Evolutionary conservation across 805 yeast genomes (phyloP).

Genomic region (Kodamaea nitidulidarum): DNA sequence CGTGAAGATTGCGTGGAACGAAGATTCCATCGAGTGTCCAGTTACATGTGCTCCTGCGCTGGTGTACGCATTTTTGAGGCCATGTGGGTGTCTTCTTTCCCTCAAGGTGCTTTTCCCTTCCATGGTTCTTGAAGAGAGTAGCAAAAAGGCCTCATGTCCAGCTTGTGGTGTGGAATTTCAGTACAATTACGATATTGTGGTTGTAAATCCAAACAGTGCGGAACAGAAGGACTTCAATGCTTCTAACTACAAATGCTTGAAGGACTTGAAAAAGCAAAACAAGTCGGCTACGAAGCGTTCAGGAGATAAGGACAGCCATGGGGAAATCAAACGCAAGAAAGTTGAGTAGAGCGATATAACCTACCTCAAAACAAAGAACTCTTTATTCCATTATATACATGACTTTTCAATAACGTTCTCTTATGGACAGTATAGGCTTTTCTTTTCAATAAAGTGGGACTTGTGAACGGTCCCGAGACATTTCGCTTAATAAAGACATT

Average conservation of each 20-base stretch:
- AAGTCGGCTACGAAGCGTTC: not conserved
- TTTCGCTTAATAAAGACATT: too few species aligned
- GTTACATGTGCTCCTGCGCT: conserved; percentile 13
- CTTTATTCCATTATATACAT: conserved; percentile 1
- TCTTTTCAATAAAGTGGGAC: not conserved
- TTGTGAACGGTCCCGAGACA: too few species aligned
- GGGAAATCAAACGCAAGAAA: not conserved
- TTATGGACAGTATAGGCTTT: too few species aligned
- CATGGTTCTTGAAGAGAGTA: not conserved
- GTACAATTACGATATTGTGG: conserved; percentile 28
- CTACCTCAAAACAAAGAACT: not conserved
- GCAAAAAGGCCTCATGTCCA: conserved; percentile 26
- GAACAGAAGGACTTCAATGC: conserved; percentile 4
- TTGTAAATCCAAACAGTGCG: conserved; percentile 21
- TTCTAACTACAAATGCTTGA: not conserved
- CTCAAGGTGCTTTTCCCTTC: conserved; percentile 14
- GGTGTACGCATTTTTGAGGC: conserved; percentile 27
- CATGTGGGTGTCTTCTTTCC: conserved; percentile 39
- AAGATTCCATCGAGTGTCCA: conserved; percentile 27
- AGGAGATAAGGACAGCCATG: not conserved
- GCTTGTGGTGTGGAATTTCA: conserved; percentile 23
- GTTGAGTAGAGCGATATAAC: not conserved
- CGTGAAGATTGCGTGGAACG: conserved; percentile 20
- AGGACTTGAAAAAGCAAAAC: not conserved
- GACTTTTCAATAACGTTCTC: not conserved